A percentile compares a stretch with the other conserved stretches of the same genome.
phyloP scores from a whole-genome alignment of 2,329 filamentous ascomycete species.

The Didymosphaeria variabile region DNA sequence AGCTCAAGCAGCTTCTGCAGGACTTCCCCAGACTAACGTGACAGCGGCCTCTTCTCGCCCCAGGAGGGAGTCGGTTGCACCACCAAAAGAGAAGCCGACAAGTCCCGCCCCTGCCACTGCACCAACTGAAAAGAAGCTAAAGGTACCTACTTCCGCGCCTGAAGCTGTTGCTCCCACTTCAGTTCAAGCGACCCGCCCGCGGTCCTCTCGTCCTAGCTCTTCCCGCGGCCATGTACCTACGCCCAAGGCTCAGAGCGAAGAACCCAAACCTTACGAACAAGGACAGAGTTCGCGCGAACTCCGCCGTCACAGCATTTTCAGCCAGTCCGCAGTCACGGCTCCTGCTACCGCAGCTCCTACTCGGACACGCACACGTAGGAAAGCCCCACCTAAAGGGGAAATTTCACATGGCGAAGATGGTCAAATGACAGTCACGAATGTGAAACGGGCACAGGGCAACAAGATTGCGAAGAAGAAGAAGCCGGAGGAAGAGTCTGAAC shows the following conservation, averaged over 20 bases:
- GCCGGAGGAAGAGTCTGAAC: slow-evolving; percentile 33
- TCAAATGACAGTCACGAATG: slow-evolving; percentile 72
- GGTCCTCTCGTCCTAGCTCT: slow-evolving; percentile 49
- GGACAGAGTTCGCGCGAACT: slow-evolving; percentile 48
- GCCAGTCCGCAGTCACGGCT: slow-evolving; percentile 45
- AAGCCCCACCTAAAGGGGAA: slow-evolving; percentile 77
- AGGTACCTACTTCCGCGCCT: slow-evolving; percentile 27
- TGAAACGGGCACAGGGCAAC: slow-evolving; percentile 67
- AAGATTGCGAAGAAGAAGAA: slow-evolving; percentile 60
- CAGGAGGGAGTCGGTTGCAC: slow-evolving; percentile 43
- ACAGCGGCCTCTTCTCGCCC: slow-evolving; percentile 49
- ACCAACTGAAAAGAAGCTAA: slow-evolving; percentile 30
- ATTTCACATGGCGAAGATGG: slow-evolving; percentile 69
- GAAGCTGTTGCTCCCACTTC: slow-evolving; percentile 26
- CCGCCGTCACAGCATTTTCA: slow-evolving; percentile 58
- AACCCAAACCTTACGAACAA: slow-evolving; percentile 53
- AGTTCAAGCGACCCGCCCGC: slow-evolving; percentile 35
- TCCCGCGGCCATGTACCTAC: slow-evolving; percentile 50
- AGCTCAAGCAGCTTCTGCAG: slow-evolving; percentile 23
- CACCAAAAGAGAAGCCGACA: slow-evolving; percentile 27
- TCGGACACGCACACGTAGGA: slow-evolving; percentile 62
- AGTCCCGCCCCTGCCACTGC: slow-evolving; percentile 31
- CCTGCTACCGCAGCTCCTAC: slow-evolving; percentile 40
- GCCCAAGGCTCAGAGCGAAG: slow-evolving; percentile 59
- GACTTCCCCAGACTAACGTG: slow-evolving; percentile 19